These are phyloP conservation scores for Kodamaea laetipori DNA, from an alignment of 805 yeast genomes.

Conservation along the genomic window DNA sequence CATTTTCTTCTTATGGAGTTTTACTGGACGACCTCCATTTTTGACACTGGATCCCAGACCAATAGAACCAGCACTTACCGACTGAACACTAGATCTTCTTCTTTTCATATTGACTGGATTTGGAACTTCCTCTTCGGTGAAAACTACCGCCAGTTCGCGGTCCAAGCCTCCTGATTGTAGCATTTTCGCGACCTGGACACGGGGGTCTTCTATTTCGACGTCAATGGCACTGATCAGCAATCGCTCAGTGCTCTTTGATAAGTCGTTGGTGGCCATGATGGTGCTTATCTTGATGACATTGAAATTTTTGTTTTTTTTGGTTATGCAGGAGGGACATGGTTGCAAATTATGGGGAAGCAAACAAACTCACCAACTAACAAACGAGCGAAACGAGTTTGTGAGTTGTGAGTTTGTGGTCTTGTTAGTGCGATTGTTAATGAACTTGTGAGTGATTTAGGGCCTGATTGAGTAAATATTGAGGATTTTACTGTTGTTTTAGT, in stretches of 20 bases:
- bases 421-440: no score
- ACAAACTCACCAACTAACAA: no score
- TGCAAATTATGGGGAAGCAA: neutral
- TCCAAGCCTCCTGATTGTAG: conserved; percentile 9
- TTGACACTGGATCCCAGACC: conserved; percentile 10
- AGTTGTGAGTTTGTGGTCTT: no score
- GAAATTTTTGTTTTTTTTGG: neutral
- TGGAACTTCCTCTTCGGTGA: conserved; percentile 23
- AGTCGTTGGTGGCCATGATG: conserved; percentile 11
- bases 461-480: no score
- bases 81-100: conserved; percentile 42
- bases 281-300: conserved; percentile 1
- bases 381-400: no score
- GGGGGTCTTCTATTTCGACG: conserved; percentile 19
- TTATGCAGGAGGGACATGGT: neutral
- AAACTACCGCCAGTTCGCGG: conserved; percentile 26
- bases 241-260: conserved; percentile 26
- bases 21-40: conserved; percentile 15
- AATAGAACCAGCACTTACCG: conserved; percentile 14
- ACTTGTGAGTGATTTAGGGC: no score
- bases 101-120: conserved; percentile 25
- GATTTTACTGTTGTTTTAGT: no score
- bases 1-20: conserved; percentile 31
- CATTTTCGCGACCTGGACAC: conserved; percentile 22
- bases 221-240: conserved; percentile 29